Evolutionary conservation across 257 asterid species (phyloP), one percentile per base, ranked within the genome.

Genomic region (Nicotiana paniculata): DNA sequence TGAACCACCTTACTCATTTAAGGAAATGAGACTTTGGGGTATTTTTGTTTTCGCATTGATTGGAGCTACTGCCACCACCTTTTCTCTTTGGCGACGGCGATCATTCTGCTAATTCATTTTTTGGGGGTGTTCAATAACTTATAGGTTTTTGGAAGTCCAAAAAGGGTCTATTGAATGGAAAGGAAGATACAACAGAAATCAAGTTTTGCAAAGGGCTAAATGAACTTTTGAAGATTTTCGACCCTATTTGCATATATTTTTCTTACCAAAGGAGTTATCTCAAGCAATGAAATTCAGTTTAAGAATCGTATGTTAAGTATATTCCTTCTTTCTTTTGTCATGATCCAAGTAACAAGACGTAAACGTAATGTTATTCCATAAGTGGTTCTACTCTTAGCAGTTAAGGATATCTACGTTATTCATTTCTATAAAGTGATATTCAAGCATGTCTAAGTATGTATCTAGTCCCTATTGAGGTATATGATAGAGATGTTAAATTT

Each of bases 31-130:
- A 87, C 80, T 92, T 8, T 89, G 92, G 97, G 91, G 93, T 51
- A 83, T 90, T 86, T 83, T 93, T 13, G 84, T 91, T 68, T 93
- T 91, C 53, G 97, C 97, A 54, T 84, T 93, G 32, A 89, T 95
- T 39, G 98, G 98, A 81, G 98, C 98, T 82, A 85, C 96, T 53
- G 91, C 88, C 84, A 92, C 97, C 84, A 88, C 94, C 28, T 83
- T 90, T 26, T 97, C 99, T 15, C 35, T 46, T 72, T 5, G 35
- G 37, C 55, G n/a, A 43, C 48, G 59, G 17, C 12, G 37, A 21
- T 72, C 59, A 43, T 72, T 21, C 46, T 72, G 37, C 12, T 24
- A 5, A 43, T 72, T 18, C 15, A 3, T 11, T 63, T 63, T 33
- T 26, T 0, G 67, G 33, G 5, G 6, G 46, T 6, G 46, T 2